Evolutionary conservation across 2,329 filamentous ascomycete species (phyloP), one percentile per base, ranked within the genome.

Genomic region (Calonectria pauciramosa): DNA sequence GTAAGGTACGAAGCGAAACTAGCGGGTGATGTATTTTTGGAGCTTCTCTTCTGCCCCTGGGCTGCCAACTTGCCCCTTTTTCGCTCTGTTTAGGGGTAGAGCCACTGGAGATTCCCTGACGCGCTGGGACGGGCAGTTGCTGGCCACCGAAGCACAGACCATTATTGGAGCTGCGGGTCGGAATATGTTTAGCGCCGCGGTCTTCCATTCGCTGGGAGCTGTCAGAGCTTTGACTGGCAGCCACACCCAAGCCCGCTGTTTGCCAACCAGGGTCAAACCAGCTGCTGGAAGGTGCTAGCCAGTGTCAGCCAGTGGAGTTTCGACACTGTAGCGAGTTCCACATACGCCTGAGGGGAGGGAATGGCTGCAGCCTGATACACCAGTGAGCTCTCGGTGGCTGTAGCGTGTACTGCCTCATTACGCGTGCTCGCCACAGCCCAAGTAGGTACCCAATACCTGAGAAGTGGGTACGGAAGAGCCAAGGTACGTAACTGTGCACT

Each of bases 121-220:
- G n/a, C 44, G n/a, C 44, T 44, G 41, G 54, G 65, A 67, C 44
- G n/a, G 38, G 56, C 32, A 66, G 59, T 38, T 65, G 30, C 66
- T 44, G 9, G 47, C 65, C 7, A n/a, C 34, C 20, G 16, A 56
- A 56, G 66, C 68, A 68, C 56, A 44, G 71, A 36, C 66, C 71
- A 72, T 54, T 26, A 16, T 11, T 34, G 13, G n/a, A 49, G 60
- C 38, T n/a, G 52, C 68, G 76, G 75, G 65, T 11, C 80, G 80
- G 80, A 80, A 66, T 60, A 78, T 80, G 69, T 44, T 59, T 77
- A 18, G 56, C 67, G 71, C 80, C 52, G 66, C 28, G 49, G 30
- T 13, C 18, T 56, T 34, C 41, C 44, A 81, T 80, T 80, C 78
- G 80, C 63, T 59, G 41, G 36, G 26, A 63, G 60, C 68, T 70